Evolutionary conservation across 2,329 filamentous ascomycete species (phyloP).

Genomic region (Sphaceloma murrayae): DNA sequence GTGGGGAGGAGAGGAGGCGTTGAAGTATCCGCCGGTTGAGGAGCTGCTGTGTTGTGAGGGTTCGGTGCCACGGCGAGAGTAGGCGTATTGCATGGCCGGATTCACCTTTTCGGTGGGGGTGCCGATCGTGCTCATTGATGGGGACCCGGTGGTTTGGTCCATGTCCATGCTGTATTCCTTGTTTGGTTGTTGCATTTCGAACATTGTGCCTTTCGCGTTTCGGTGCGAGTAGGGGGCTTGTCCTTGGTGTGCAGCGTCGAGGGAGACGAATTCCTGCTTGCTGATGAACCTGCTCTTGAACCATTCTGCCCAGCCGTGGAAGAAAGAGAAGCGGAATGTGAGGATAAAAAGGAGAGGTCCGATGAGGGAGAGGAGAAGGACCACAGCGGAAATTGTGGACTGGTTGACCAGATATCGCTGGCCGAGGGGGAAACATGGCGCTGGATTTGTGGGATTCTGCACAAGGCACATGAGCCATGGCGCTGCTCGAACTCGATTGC

Average conservation of each 20-base stretch:
- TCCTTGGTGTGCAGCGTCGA: conserved; percentile 50
- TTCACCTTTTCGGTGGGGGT: conserved; percentile 20
- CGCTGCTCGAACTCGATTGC: conserved; percentile 46
- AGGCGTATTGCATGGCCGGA: conserved; percentile 15
- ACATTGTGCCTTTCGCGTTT: conserved; percentile 24
- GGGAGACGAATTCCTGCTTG: conserved; percentile 78
- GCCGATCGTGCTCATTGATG: conserved; percentile 25
- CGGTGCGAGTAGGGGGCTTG: conserved; percentile 12
- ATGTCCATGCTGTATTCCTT: conserved; percentile 20
- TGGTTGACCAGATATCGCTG: conserved; percentile 59
- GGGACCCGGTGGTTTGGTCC: conserved; percentile 17
- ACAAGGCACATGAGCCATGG: conserved; percentile 69
- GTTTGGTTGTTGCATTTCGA: conserved; percentile 26
- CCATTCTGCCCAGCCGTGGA: conserved; percentile 70
- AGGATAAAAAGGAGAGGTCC: conserved; percentile 79
- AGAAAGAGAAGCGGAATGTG: conserved; percentile 74
- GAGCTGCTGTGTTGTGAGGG: conserved; percentile 9
- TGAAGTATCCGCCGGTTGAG: conserved; percentile 5
- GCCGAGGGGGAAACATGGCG: conserved; percentile 55
- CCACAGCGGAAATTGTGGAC: conserved; percentile 66
- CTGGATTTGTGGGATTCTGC: conserved; percentile 48
- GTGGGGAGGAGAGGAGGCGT: conserved; percentile 3
- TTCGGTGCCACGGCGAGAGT: conserved; percentile 13
- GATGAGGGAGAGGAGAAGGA: conserved; percentile 70
- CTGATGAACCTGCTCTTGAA: conserved; percentile 39